Conservation (phyloP, 768 basidiomycete species). For the Pleurotus tuoliensis region DNA sequence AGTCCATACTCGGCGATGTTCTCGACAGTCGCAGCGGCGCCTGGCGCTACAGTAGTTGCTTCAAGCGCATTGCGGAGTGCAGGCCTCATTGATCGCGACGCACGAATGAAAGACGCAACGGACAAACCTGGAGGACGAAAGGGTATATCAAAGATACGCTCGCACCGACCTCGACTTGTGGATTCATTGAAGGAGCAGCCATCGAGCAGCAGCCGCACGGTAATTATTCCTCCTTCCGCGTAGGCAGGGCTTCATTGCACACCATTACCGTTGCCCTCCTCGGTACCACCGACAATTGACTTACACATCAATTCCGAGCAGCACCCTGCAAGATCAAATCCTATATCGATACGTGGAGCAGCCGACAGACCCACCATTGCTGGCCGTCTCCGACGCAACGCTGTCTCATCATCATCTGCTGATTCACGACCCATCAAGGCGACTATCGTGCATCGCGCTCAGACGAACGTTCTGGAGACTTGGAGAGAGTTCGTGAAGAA, state of each 20-base stretch:
- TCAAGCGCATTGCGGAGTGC: slow-evolving; percentile 61
- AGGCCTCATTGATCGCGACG: slow-evolving; percentile 74
- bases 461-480: slow-evolving; percentile 48
- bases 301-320: slow-evolving; percentile 22
- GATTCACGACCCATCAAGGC: slow-evolving; percentile 12
- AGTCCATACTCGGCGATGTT: slow-evolving; percentile 35
- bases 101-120: slow-evolving; percentile 67
- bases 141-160: slow-evolving; percentile 54
- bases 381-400: slow-evolving; percentile 60
- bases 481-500: slow-evolving; percentile 74
- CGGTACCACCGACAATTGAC: slow-evolving; percentile 21
- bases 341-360: slow-evolving; percentile 66
- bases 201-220: slow-evolving; percentile 51
- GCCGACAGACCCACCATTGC: slow-evolving; percentile 39
- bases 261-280: slow-evolving; percentile 30
- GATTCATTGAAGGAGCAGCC: slow-evolving; percentile 37
- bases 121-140: slow-evolving; percentile 75
- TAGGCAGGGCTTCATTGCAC: slow-evolving; percentile 9
- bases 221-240: slow-evolving; percentile 33
- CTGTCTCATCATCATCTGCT: slow-evolving; percentile 28
- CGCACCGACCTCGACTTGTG: slow-evolving; percentile 36
- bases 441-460: slow-evolving; percentile 18
- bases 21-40: slow-evolving; percentile 56
- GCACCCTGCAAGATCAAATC: slow-evolving; percentile 42
- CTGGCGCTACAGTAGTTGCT: slow-evolving; percentile 57